A percentile compares a stretch with the other conserved stretches of the same genome.
Conservation (phyloP, 2,329 filamentous ascomycete genomes). For the Zasmidium citrigriseum region DNA sequence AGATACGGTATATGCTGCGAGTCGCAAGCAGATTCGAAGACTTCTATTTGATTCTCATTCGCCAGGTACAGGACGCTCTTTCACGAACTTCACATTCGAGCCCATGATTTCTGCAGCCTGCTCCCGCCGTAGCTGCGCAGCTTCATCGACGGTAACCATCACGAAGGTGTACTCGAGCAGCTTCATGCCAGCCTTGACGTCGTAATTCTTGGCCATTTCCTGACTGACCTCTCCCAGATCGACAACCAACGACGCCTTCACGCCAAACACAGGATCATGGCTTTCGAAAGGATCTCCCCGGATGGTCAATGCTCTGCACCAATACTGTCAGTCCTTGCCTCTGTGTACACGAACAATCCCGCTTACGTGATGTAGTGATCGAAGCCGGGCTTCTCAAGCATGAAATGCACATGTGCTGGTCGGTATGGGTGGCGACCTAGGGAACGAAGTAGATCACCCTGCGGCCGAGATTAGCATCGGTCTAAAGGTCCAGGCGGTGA, state of each 20-base stretch:
- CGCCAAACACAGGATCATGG: slow-evolving; percentile 82
- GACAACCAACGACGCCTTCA: slow-evolving; percentile 77
- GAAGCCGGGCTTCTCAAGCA: slow-evolving; percentile 79
- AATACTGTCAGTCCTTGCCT: slow-evolving; percentile 15
- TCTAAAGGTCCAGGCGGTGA: neutral
- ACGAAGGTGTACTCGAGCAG: slow-evolving; percentile 68
- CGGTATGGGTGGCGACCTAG: slow-evolving; percentile 73
- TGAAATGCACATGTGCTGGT: slow-evolving; percentile 82
- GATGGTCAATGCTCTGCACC: slow-evolving; percentile 69
- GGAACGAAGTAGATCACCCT: slow-evolving; percentile 64
- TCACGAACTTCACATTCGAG: slow-evolving; percentile 68
- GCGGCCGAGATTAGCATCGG: neutral
- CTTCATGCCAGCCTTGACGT: slow-evolving; percentile 64
- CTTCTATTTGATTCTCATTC: too few relatives aligned
- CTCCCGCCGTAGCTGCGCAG: slow-evolving; percentile 63
- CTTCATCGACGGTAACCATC: slow-evolving; percentile 70
- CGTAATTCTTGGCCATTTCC: slow-evolving; percentile 60
- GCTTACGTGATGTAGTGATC: slow-evolving; percentile 82
- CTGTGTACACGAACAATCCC: neutral
- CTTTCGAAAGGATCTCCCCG: slow-evolving; percentile 79
- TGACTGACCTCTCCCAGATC: slow-evolving; percentile 58
- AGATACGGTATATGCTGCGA: too few relatives aligned
- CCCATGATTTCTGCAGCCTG: slow-evolving; percentile 69
- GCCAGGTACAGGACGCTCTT: slow-evolving; percentile 76
- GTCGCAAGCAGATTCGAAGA: too few relatives aligned